Percentiles rank a stretch among this genome's conserved stretches.
phyloP scores from a whole-genome alignment of 441 rosid species.

The Melastoma candidum region DNA sequence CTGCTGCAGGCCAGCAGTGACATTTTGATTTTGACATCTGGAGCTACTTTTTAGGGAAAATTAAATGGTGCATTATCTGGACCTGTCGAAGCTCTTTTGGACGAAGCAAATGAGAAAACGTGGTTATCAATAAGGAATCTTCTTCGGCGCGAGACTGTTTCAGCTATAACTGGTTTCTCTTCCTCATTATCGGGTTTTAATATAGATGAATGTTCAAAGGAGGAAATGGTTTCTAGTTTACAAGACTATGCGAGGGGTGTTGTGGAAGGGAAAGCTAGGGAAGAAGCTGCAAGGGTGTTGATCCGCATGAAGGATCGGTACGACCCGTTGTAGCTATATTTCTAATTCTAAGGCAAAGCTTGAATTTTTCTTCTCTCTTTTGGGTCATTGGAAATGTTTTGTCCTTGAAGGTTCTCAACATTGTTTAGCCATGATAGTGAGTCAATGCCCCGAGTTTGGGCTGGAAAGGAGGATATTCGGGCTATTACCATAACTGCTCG shows the following conservation, averaged over 20 bases:
- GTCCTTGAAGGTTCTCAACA: slow-evolving; percentile 49
- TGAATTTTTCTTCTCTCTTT: not conserved
- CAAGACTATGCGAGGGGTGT: slow-evolving; percentile 56
- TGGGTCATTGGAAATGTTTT: slow-evolving; percentile 1
- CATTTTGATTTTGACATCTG: too few relatives aligned
- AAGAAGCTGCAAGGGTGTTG: slow-evolving; percentile 87
- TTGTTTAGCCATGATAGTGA: slow-evolving; percentile 64
- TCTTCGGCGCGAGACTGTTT: slow-evolving; percentile 51
- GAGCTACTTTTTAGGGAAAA: slow-evolving; percentile 47
- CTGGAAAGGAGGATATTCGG: slow-evolving; percentile 74
- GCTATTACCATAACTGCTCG: slow-evolving; percentile 66
- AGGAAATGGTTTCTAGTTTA: slow-evolving; percentile 49
- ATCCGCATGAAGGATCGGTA: slow-evolving; percentile 79
- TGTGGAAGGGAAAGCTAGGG: slow-evolving; percentile 86
- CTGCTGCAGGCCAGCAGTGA: too few relatives aligned
- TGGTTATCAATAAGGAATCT: slow-evolving; percentile 91
- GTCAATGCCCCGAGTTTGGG: slow-evolving; percentile 78
- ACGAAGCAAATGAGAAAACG: slow-evolving; percentile 76
- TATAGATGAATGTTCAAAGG: slow-evolving; percentile 52
- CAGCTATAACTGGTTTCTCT: slow-evolving; percentile 64
- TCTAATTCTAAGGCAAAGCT: slow-evolving; percentile 3
- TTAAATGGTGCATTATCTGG: slow-evolving; percentile 64
- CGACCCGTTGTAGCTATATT: slow-evolving; percentile 8
- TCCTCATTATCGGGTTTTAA: slow-evolving; percentile 67
- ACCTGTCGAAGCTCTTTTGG: slow-evolving; percentile 92